Evolutionary conservation across 805 yeast genomes (phyloP), one percentile per base, ranked within the genome.

Genomic region (Debaryomyces castellii): DNA sequence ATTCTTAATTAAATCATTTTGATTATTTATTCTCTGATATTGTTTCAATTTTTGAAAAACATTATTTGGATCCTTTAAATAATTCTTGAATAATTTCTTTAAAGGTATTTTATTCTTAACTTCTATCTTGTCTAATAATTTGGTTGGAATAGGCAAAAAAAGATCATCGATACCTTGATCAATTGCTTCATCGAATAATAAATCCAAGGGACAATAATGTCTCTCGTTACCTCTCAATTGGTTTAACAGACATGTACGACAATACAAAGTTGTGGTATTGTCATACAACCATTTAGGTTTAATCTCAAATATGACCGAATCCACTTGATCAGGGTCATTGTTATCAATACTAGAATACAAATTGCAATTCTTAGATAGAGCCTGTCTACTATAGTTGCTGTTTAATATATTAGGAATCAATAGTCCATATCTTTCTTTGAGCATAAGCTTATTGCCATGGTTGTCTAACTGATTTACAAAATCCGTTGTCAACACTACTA

Each of bases 201-300:
- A 55, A 41, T 71, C 77, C 18, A 76, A 52, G 0, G 82, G 77
- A 52, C 86, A 81, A 54, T 75, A 76, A 41, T 73, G 69, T 6
- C 69, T 53, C 5, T 52, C 41, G 11, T 59, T 56, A 1, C 61
- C 62, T 25, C 72, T 66, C 39, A 61, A 48, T 25, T 60, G 64
- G 46, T 71, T 68, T 34, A 80, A 63, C 46, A 83, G 83, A 54
- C 87, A 82, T 3, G 84, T 82, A 5, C 87, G 62, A 52, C 87
- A 82, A 21, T 72, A 68, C 39, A 59, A 49, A 3, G 79, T 71
- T 30, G 57, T 56, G 12, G 64, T 67, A 32, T 79, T 74, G 50
- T 71, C 77, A 25, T 66, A 57, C 11, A 82, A 65, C 87, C 87
- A 82, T 58, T 82, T 82, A 1, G 87, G 87, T 55, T 82, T 82